These are phyloP conservation scores for Pythium graminicola DNA, from an alignment of 352 stramenopile species.

Conservation along the genomic window DNA sequence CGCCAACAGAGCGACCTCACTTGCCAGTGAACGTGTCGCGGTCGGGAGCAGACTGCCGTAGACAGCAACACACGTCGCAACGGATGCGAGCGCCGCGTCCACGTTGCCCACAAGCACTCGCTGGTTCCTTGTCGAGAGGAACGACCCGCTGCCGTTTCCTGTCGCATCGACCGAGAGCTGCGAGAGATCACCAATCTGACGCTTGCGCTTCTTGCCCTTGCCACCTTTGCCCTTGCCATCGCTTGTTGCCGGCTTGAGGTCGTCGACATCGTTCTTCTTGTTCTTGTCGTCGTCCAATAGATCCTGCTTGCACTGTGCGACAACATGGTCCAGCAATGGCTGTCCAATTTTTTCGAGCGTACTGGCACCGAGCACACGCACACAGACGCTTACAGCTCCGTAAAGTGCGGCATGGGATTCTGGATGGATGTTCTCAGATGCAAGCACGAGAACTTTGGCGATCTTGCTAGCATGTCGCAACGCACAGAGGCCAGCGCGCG, in stretches of 20 bases:
- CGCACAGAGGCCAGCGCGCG: constrained; percentile 48
- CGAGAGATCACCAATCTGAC: constrained; percentile 47
- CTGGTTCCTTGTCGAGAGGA: constrained; percentile 55
- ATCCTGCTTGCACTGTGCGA: constrained; percentile 45
- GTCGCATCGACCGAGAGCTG: constrained; percentile 30
- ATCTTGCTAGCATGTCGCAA: constrained; percentile 66
- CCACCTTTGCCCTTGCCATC: constrained; percentile 21
- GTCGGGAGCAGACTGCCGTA: constrained; percentile 55
- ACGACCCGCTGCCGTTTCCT: constrained; percentile 25
- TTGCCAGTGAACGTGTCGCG: constrained; percentile 33
- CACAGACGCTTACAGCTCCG: constrained; percentile 40
- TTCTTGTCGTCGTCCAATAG: constrained; percentile 28
- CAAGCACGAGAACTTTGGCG: constrained; percentile 51
- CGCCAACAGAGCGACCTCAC: constrained; percentile 40
- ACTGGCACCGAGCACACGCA: constrained; percentile 50
- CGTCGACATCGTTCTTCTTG: constrained; percentile 11
- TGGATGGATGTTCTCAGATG: constrained; percentile 33
- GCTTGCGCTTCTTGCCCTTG: constrained; percentile 85
- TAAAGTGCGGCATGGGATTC: constrained; percentile 43
- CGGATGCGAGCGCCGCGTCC: constrained; percentile 39
- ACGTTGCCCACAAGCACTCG: constrained; percentile 35
- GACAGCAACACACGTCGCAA: constrained; percentile 50
- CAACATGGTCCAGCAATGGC: constrained; percentile 53
- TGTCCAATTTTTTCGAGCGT: constrained; percentile 67
- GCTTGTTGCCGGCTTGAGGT: neutral